These are phyloP conservation scores for Nitzschia putrida DNA, from an alignment of 108 stramenopile species.

Conservation along the genomic window DNA sequence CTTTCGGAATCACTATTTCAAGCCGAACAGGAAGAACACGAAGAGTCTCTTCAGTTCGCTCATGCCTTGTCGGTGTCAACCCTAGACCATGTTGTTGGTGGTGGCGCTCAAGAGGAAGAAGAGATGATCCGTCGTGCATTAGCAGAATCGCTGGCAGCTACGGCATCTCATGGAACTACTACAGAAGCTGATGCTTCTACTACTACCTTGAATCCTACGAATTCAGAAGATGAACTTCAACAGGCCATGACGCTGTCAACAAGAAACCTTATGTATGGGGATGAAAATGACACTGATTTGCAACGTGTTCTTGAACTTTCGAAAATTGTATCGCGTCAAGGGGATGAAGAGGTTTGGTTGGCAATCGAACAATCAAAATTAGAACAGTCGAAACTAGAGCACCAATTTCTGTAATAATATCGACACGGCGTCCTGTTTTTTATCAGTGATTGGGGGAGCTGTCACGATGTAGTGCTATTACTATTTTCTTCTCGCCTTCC, in stretches of 20 bases:
- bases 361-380: no score
- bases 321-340: neutral
- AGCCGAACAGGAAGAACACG: conserved; percentile 14
- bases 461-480: no score
- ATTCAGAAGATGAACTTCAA: conserved; percentile 4
- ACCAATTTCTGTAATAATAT: no score
- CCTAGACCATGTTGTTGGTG: neutral
- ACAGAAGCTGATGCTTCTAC: neutral
- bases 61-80: conserved; percentile 7
- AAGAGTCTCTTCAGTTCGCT: neutral
- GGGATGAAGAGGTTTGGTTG: no score
- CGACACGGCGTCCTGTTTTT: no score
- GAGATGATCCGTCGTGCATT: conserved; percentile 3
- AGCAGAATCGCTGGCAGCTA: neutral
- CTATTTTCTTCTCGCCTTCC: no score
- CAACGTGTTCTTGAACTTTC: conserved; percentile 25
- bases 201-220: neutral
- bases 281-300: conserved; percentile 16
- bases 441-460: no score
- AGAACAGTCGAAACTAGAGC: neutral
- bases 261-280: neutral
- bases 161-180: no score
- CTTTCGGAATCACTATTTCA: conserved; percentile 29
- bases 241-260: neutral
- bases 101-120: neutral